Evolutionary conservation across 2,329 filamentous ascomycete genomes (phyloP).

Genomic region (Calonectria henricotiae): DNA sequence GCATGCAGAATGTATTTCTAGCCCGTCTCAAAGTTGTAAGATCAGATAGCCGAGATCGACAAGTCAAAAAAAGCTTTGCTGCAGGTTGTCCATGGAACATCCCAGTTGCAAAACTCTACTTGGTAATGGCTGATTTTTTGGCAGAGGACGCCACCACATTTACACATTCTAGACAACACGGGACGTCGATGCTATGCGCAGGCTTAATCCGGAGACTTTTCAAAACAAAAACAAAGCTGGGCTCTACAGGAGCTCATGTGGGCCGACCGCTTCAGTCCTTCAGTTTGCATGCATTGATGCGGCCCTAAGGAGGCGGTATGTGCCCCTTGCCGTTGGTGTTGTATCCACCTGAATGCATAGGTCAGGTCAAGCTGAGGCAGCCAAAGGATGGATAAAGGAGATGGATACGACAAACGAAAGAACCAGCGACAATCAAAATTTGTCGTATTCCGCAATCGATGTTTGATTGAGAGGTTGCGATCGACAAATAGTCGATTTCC

Average conservation of each 20-base stretch:
- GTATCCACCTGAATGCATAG: conserved; percentile 12
- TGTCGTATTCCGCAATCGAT: neutral
- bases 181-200: conserved; percentile 12
- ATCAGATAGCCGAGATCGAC: conserved; percentile 5
- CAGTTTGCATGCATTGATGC: conserved; percentile 13
- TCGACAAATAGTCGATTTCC: conserved; percentile 3
- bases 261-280: neutral
- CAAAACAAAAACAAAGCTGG: conserved; percentile 16
- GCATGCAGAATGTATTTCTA: conserved; percentile 7
- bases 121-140: neutral
- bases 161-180: conserved; percentile 1
- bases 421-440: neutral
- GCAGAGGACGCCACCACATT: neutral
- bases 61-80: neutral
- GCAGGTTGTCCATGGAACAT: conserved; percentile 14
- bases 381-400: neutral
- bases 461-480: conserved; percentile 17
- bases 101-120: neutral
- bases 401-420: neutral
- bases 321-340: conserved; percentile 14
- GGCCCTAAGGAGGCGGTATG: conserved; percentile 14
- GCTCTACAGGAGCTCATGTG: conserved; percentile 7
- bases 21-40: conserved; percentile 1
- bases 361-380: neutral
- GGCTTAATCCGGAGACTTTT: neutral